Base-by-base conservation (phyloP, 208 protist genomes). In the Naegleria fowleri region DNA sequence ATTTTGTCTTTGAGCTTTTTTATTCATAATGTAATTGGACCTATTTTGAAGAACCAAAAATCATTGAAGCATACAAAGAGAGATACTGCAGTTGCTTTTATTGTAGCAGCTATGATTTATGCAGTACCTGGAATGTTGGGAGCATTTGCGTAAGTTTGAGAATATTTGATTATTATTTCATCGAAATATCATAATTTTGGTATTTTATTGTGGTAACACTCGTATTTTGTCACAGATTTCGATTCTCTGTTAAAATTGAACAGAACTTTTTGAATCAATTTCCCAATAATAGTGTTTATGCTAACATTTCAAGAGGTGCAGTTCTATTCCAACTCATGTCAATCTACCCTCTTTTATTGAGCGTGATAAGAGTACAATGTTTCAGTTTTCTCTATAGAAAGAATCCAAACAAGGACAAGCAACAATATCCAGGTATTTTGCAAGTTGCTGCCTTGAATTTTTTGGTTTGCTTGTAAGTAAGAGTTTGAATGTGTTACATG, bases 231-330 rank as follows among this genome's bases (percentile, higher is more conserved):
- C 55, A 67, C 55, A 67, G n/a, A n/a, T 88, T 88, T 58, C 85
- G 16, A 41, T 58, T 88, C 40, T 52, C 22, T 19, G 6, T 11
- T 4, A 19, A 0, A 38, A 88, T 88, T 58, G 0, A 88, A 59
- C 85, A 88, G 58, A 88, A 88, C 85, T 88, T 88, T 88, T 88
- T 88, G 19, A 88, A 88, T 58, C 85, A 88, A 19, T 88, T 88
- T 58, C 55, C 85, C 22, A 19, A 9, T 15, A 33, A 88, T 16
- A 39, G 33, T 38, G 55, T 88, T 55, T 58, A 40, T 88, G 85
- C 85, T 5, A 88, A 88, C 36, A 58, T 88, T 48, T 29, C 85
- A 19, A 16, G 85, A 29, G 25, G 22, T 25, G 11, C 43, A 33
- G 43, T 58, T 36, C 36, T 88, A 19, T 58, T 88, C 9, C 85